Evolutionary conservation across 495 filamentous ascomycete genomes (phyloP).

Genomic region (Mycothermus thermophilus): DNA sequence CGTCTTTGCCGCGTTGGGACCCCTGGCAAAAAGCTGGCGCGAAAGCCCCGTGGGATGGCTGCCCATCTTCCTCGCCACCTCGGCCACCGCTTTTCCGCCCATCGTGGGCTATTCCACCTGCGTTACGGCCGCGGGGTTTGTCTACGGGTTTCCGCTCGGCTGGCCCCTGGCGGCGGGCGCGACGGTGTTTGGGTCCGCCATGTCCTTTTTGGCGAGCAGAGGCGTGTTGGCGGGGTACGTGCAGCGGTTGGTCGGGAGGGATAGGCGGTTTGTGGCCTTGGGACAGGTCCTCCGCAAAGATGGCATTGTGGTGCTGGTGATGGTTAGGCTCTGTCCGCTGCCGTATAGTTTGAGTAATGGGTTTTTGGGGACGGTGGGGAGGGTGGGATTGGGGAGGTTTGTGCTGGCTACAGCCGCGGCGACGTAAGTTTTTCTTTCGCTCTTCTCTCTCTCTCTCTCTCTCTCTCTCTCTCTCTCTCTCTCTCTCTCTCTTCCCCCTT

Average conservation of each 20-base stretch:
- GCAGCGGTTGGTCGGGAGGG: slow-evolving; percentile 60
- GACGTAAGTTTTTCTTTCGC: slow-evolving; percentile 16
- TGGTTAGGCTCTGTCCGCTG: slow-evolving; percentile 86
- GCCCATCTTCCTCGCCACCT: slow-evolving; percentile 65
- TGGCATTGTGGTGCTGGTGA: slow-evolving; percentile 74
- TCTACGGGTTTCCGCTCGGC: slow-evolving; percentile 86
- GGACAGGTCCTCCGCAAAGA: slow-evolving; percentile 58
- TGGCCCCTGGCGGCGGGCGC: slow-evolving; percentile 77
- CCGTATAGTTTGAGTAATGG: slow-evolving; percentile 94
- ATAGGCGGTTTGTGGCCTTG: slow-evolving; percentile 55
- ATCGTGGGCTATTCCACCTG: slow-evolving; percentile 80
- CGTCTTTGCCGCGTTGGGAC: slow-evolving; percentile 59
- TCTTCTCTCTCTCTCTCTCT: background rate
- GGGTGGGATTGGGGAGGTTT: slow-evolving; percentile 62
- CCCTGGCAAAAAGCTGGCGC: slow-evolving; percentile 61
- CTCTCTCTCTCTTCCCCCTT: no score
- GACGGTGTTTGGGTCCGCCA: slow-evolving; percentile 62
- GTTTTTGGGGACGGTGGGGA: slow-evolving; percentile 84
- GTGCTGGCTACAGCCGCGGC: slow-evolving; percentile 62
- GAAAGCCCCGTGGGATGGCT: slow-evolving; percentile 55
- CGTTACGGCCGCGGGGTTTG: slow-evolving; percentile 76
- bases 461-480: background rate
- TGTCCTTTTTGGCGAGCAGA: slow-evolving; percentile 65
- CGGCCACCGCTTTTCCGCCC: slow-evolving; percentile 73
- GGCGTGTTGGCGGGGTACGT: slow-evolving; percentile 67